These are phyloP conservation scores for Trichosporon sp. DNA, from an alignment of 1,284 basidiomycete genomes.

Conservation along the genomic window DNA sequence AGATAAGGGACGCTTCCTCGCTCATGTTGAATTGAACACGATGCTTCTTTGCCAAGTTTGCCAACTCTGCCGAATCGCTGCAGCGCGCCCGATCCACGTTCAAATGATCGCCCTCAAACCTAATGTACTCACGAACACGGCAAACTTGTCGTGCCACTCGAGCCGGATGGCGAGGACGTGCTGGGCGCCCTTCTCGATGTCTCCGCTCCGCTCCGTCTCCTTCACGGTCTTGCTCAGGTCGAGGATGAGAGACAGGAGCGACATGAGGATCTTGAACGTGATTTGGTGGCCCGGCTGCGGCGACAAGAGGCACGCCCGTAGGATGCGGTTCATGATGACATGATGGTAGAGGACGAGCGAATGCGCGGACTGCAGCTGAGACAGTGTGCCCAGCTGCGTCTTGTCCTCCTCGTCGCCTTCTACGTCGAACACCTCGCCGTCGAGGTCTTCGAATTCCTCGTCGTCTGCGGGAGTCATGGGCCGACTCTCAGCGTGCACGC, in stretches of 20 bases:
- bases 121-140: constrained; percentile 62
- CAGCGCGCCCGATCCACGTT: background rate
- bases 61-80: background rate
- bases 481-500: constrained; percentile 26
- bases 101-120: constrained; percentile 2
- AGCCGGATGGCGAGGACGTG: constrained; percentile 63
- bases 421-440: constrained; percentile 28
- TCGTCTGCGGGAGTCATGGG: constrained; percentile 36
- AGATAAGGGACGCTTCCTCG: background rate
- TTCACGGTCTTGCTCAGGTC: constrained; percentile 71
- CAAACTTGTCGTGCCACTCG: constrained; percentile 64
- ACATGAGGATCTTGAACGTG: constrained; percentile 66
- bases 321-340: constrained; percentile 69
- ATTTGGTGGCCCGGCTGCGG: constrained; percentile 67
- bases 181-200: constrained; percentile 62
- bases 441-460: constrained; percentile 31
- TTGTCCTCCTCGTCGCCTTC: constrained; percentile 48
- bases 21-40: background rate
- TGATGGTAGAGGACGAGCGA: constrained; percentile 72
- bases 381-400: constrained; percentile 35
- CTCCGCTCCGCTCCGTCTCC: constrained; percentile 61
- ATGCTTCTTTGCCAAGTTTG: background rate
- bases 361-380: constrained; percentile 66
- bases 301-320: constrained; percentile 72
- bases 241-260: constrained; percentile 68